Evolutionary conservation across 148 eudicot species (phyloP).

Genomic region (Rhododendron williamsianum): DNA sequence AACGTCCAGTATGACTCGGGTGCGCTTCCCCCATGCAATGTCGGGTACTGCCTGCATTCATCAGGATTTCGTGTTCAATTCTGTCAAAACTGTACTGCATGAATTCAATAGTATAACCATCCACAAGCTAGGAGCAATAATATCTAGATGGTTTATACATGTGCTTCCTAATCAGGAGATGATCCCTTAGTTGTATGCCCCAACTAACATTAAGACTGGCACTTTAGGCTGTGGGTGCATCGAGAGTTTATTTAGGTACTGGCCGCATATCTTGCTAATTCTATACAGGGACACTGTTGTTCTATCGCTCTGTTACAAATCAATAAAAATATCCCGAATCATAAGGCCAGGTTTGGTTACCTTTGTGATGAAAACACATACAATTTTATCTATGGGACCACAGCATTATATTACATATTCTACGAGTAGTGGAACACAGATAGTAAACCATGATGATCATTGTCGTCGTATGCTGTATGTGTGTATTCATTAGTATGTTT

Average conservation of each 20-base stretch:
- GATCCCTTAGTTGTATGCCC: neutral
- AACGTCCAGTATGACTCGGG: conserved; percentile 57
- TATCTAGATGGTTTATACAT: conserved; percentile 3
- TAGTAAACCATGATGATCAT: neutral
- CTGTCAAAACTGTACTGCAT: neutral
- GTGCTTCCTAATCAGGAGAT: conserved; percentile 26
- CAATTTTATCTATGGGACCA: neutral
- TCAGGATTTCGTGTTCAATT: neutral
- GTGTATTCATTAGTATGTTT: neutral
- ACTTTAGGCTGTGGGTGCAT: neutral
- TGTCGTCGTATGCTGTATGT: neutral
- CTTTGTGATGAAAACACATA: neutral
- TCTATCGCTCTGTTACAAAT: neutral
- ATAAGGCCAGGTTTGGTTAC: neutral
- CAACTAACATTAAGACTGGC: neutral
- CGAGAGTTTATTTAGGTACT: neutral
- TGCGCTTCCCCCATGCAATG: conserved; percentile 59
- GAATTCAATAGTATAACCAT: conserved; percentile 1
- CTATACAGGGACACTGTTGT: neutral
- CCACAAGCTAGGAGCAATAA: neutral
- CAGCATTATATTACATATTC: neutral
- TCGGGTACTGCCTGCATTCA: conserved; percentile 37
- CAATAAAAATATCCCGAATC: neutral
- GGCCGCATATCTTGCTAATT: neutral
- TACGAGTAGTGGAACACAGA: neutral